Evolutionary conservation across 1,284 basidiomycete species (phyloP), one percentile per base, ranked within the genome.

Genomic region (Moniliella sp.): DNA sequence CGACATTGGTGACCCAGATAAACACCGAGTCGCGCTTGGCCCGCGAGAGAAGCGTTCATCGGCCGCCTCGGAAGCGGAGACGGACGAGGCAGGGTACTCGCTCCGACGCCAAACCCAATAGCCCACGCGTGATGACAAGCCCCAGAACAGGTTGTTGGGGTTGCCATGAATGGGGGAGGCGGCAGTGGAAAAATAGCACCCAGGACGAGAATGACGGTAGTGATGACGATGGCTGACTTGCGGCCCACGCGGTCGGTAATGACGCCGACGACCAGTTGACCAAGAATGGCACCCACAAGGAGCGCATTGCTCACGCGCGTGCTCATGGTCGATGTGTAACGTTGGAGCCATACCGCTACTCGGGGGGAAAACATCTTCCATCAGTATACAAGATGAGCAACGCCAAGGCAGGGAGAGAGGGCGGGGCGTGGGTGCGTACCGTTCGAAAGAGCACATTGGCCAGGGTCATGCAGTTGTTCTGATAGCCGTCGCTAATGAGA

Each of bases 61-160:
- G 7, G 75, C 74, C 18, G 75, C 71, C 52, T 78, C 75, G 26
- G 68, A 71, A 1, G 74, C 74, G 18, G 66, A 68, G 0, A 74
- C 71, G 1, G 70, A 72, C 8, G 72, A 74, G 2, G 74, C 74
- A 0, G 76, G 75, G 55, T 79, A 80, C 62, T 35, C 76, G 9
- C 76, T 76, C 15, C 76, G 74, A n/a, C n/a, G n/a, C n/a, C n/a
- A n/a, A 4, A 74, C 74, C 46, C 75, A 76, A 26, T 77, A 64
- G 27, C 76, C 76, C 19, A 73, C 74, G 43, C 74, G 65, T 8
- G 75, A 73, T 0, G 75, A 76, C 41, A 78, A 62, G 59, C 75
- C 76, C 77, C 77, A 80, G 50, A 78, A 75, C 28, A 79, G 62
- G 15, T 73, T 75, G 1, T 32, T 35, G 1, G 47, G 64, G 45